A percentile compares a stretch with the other conserved stretches of the same genome.
Evolutionary conservation across 306 rosid genomes (phyloP).

Genomic region (Vigna unguiculata): DNA sequence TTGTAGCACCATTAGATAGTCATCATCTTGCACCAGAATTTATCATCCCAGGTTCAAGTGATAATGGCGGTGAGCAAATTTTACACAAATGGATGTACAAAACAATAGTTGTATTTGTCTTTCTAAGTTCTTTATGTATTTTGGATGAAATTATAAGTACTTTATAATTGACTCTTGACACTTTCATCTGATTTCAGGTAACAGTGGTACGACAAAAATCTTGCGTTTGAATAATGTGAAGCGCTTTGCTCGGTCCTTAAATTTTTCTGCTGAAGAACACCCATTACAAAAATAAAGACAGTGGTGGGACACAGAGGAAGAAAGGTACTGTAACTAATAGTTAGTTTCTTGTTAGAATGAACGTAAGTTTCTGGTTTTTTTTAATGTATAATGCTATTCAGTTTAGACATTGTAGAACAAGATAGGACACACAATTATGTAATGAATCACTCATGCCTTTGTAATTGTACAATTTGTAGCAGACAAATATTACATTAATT

Average conservation of each 20-base stretch:
- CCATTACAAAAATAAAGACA: constrained; percentile 18
- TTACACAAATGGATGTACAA: neutral
- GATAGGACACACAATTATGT: neutral
- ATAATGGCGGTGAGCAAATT: constrained; percentile 41
- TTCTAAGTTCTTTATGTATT: neutral
- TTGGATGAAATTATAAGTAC: neutral
- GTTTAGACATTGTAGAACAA: neutral
- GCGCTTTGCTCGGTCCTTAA: constrained; percentile 53
- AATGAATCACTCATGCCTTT: neutral
- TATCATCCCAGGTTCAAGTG: neutral
- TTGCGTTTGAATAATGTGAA: constrained; percentile 59
- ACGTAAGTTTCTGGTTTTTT: neutral
- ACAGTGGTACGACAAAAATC: constrained; percentile 42
- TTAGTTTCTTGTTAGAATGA: neutral
- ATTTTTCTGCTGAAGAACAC: constrained; percentile 13
- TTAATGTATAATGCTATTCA: neutral
- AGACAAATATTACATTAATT: neutral
- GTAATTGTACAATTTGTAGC: neutral
- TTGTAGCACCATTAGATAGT: constrained; percentile 17
- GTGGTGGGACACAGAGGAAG: neutral
- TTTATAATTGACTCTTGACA: neutral
- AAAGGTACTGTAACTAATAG: constrained; percentile 1
- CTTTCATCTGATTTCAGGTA: constrained; percentile 13
- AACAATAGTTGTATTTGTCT: neutral
- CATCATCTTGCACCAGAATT: constrained; percentile 16